phyloP scores from a whole-genome alignment of 805 yeast species.

The Candida nitratophila region DNA sequence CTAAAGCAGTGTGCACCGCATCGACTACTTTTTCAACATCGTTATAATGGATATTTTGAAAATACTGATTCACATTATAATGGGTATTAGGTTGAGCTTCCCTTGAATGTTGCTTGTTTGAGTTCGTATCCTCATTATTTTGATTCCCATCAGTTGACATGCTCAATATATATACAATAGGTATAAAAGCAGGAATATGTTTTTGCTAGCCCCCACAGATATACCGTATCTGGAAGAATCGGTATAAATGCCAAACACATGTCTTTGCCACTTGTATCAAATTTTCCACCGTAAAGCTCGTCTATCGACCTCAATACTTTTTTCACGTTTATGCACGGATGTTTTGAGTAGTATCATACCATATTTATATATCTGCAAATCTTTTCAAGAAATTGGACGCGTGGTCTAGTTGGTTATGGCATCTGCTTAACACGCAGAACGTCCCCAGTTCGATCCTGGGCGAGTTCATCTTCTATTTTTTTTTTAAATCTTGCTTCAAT shows the following conservation, averaged over 20 bases:
- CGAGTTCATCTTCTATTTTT: neutral
- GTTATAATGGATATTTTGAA: slow-evolving; percentile 2
- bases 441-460: slow-evolving; percentile 99
- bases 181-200: neutral
- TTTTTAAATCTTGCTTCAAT: neutral
- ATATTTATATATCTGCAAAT: too few species aligned
- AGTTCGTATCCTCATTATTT: neutral
- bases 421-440: slow-evolving; percentile 99
- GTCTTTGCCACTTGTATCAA: neutral
- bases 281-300: too few species aligned
- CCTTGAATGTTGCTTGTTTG: neutral
- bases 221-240: neutral
- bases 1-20: slow-evolving; percentile 2
- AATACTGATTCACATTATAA: slow-evolving; percentile 2
- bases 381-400: neutral
- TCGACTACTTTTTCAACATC: slow-evolving; percentile 3
- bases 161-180: too few species aligned
- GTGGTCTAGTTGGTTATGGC: slow-evolving; percentile 99
- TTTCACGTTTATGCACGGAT: too few species aligned
- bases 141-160: neutral
- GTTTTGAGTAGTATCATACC: too few species aligned
- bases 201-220: neutral
- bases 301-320: too few species aligned
- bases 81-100: neutral
- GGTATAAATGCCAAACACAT: slow-evolving; percentile 1